These are phyloP conservation scores for Ceratobasidium sp. DNA, from an alignment of 1,284 basidiomycete species.

Conservation along the genomic window DNA sequence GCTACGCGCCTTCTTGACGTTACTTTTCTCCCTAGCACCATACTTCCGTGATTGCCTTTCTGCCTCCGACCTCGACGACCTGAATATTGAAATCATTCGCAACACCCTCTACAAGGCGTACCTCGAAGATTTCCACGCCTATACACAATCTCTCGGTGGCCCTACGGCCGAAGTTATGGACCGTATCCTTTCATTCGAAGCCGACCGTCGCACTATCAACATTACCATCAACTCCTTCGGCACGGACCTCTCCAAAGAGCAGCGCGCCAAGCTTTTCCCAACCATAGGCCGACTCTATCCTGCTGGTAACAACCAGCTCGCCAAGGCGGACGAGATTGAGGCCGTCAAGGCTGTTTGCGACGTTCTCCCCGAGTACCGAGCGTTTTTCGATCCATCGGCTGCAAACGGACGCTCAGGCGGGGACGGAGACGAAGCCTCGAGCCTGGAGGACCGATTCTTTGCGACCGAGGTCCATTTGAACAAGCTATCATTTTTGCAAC, in stretches of 20 bases:
- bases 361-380: conserved; percentile 87
- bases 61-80: conserved; percentile 96
- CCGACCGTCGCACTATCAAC: conserved; percentile 96
- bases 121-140: conserved; percentile 96
- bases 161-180: conserved; percentile 93
- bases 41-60: conserved; percentile 98
- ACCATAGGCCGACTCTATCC: conserved; percentile 94
- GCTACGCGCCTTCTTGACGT: conserved; percentile 34
- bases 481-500: conserved; percentile 93
- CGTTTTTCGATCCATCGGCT: conserved; percentile 80
- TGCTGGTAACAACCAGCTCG: conserved; percentile 94
- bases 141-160: conserved; percentile 81
- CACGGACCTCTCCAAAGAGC: conserved; percentile 94
- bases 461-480: conserved; percentile 92
- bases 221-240: conserved; percentile 99
- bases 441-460: conserved; percentile 97
- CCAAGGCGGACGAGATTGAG: conserved; percentile 95
- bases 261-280: conserved; percentile 96
- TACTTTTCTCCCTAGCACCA: conserved; percentile 70
- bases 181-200: conserved; percentile 93
- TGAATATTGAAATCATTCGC: conserved; percentile 99
- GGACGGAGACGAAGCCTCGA: conserved; percentile 70
- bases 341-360: conserved; percentile 92
- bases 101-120: conserved; percentile 99
- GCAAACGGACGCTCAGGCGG: conserved; percentile 55